phyloP scores from a whole-genome alignment of 257 asterid genomes.

The Capsicum chinense region DNA sequence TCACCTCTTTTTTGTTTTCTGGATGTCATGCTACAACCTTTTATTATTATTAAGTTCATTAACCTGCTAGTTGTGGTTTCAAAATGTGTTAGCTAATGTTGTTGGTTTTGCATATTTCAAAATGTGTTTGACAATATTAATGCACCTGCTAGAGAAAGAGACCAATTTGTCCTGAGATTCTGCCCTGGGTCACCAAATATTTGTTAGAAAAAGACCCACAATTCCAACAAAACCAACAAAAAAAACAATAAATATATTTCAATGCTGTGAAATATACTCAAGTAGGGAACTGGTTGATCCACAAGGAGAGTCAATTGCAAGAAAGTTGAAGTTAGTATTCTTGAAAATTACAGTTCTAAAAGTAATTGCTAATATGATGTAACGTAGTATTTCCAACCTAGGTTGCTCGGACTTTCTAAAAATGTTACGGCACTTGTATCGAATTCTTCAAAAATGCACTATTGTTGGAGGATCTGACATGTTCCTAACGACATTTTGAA shows the following conservation, averaged over 20 bases:
- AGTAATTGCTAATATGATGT: background rate
- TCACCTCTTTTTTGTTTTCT: no score
- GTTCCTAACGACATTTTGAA: background rate
- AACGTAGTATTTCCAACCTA: background rate
- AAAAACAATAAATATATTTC: background rate
- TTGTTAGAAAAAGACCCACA: conserved; percentile 12
- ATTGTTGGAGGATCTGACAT: background rate
- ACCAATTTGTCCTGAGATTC: background rate
- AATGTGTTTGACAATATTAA: no score
- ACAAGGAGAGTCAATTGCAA: conserved; percentile 4
- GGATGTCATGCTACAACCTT: no score
- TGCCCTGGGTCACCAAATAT: conserved; percentile 5
- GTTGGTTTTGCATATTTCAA: no score
- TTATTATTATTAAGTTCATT: no score
- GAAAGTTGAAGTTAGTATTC: conserved; percentile 19
- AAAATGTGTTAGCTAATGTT: no score
- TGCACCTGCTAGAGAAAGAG: background rate
- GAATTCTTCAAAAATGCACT: background rate
- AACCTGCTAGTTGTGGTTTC: no score
- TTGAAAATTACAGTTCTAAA: background rate
- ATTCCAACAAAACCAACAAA: background rate
- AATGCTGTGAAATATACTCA: background rate
- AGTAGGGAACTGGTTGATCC: background rate
- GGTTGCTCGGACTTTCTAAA: background rate
- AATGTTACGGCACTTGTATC: background rate